These are phyloP conservation scores for Myriosclerotinia duriaeana DNA, from an alignment of 2,329 filamentous ascomycete species.

Conservation along the genomic window DNA sequence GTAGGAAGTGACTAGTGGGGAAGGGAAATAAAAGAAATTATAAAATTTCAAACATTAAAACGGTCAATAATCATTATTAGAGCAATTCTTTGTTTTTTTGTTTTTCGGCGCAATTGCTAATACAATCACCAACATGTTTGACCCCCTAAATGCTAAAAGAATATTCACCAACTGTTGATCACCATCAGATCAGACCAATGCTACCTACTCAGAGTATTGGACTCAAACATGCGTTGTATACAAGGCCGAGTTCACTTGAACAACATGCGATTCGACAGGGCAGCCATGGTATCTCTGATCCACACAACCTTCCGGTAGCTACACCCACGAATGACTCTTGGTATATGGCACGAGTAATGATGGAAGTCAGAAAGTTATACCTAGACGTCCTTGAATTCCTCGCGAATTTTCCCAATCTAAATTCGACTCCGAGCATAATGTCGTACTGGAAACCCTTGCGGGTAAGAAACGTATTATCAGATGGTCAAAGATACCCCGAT, in stretches of 20 bases:
- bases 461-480: constrained; percentile 1
- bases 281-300: constrained; percentile 15
- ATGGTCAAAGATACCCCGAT: constrained; percentile 4
- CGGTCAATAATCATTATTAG: not conserved
- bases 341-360: not conserved
- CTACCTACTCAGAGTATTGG: not conserved
- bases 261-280: constrained; percentile 15
- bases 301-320: constrained; percentile 16
- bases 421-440: not conserved
- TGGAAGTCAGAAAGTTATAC: not conserved
- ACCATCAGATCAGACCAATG: not conserved
- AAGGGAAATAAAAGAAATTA: constrained; percentile 9
- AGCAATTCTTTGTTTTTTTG: not conserved
- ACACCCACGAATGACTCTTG: not conserved
- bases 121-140: constrained; percentile 5
- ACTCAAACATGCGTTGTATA: not conserved
- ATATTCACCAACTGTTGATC: not conserved
- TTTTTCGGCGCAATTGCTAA: constrained; percentile 7
- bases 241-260: constrained; percentile 4
- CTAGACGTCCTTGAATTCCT: not conserved
- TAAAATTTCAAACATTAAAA: constrained; percentile 15
- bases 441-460: not conserved
- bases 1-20: not conserved
- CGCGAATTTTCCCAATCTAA: not conserved
- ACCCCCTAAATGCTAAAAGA: not conserved